Base-by-base conservation (phyloP, 2,329 filamentous ascomycete species). In the Myriosclerotinia scirpicola region DNA sequence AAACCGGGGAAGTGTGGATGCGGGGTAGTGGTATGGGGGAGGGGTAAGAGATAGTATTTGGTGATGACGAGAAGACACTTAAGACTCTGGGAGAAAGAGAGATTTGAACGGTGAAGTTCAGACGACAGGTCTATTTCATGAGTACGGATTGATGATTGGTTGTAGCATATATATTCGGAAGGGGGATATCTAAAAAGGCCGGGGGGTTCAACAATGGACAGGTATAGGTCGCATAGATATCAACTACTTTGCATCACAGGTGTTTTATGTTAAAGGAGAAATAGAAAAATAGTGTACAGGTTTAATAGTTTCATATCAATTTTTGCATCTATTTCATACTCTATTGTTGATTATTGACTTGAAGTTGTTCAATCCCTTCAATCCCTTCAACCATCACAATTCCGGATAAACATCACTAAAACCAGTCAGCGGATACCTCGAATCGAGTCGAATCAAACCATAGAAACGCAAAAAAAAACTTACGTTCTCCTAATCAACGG, bases 401-500 rank as follows among this genome's bases (percentile, higher is more conserved):
- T 66, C 64, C 17, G 62, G 53, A 54, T 66, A 69, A 59, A 74
- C 70, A 68, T 75, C 73, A 46, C 73, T 75, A 62, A 5, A 5
- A 54, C 58, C 14, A 61, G 62, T 62, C 40, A 69, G 36, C 14
- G 30, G 36, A n/a, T 34, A 3, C 46, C 26, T 26, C 26, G 26
- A 26, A 26, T 26, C 26, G 3, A 26, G 3, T 26, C 26, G 3
- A 36, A 26, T 53, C n/a, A 30, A 17, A 38, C 3, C 1, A 26
- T 17, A 54, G 0, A 34, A 53, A n/a, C 17, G 17, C 30, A 3
- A 15, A 38, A 17, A 22, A 26, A 0, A 36, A 73, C 74, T 72
- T 58, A 75, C 73, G 69, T 74, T 74, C 87, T 79, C 72, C 86
- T 81, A 64, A 83, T 73, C 66, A 89, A 75, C 2, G 85, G 85